These are phyloP conservation scores for Cucurbitaria berberidis DNA, from an alignment of 2,329 filamentous ascomycete genomes.

Conservation along the genomic window DNA sequence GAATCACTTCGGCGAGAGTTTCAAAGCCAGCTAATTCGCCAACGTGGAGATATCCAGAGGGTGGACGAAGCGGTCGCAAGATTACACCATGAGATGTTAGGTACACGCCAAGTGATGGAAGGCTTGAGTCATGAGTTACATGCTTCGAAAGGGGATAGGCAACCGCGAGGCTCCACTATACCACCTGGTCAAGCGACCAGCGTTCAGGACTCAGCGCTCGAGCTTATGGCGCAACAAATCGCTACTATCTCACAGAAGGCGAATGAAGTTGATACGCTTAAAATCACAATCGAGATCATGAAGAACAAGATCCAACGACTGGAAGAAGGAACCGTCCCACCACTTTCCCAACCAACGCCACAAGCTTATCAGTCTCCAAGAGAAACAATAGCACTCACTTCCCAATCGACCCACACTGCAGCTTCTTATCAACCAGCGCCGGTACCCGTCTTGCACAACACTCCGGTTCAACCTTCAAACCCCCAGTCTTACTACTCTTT, in stretches of 20 bases:
- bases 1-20: conserved; percentile 50
- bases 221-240: conserved; percentile 53
- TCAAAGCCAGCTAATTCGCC: conserved; percentile 34
- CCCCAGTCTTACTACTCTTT: conserved; percentile 8
- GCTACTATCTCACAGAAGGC: conserved; percentile 50
- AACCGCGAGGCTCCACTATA: conserved; percentile 1
- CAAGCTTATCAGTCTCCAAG: conserved; percentile 19
- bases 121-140: conserved; percentile 45
- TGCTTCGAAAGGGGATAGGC: conserved; percentile 26
- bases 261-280: conserved; percentile 55
- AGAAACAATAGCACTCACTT: not conserved
- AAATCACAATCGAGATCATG: conserved; percentile 56
- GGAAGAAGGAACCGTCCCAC: conserved; percentile 37
- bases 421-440: not conserved
- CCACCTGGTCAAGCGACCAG: conserved; percentile 10
- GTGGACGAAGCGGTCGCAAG: conserved; percentile 50
- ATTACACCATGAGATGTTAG: conserved; percentile 51
- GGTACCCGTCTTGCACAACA: conserved; percentile 1
- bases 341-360: conserved; percentile 6
- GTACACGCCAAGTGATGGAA: conserved; percentile 46
- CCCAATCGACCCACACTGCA: not conserved
- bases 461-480: not conserved
- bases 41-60: conserved; percentile 44
- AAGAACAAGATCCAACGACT: conserved; percentile 53
- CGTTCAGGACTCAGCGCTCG: conserved; percentile 50